Evolutionary conservation across 768 basidiomycete species (phyloP), one percentile per base, ranked within the genome.

Genomic region (Dacryopinax spathularia): DNA sequence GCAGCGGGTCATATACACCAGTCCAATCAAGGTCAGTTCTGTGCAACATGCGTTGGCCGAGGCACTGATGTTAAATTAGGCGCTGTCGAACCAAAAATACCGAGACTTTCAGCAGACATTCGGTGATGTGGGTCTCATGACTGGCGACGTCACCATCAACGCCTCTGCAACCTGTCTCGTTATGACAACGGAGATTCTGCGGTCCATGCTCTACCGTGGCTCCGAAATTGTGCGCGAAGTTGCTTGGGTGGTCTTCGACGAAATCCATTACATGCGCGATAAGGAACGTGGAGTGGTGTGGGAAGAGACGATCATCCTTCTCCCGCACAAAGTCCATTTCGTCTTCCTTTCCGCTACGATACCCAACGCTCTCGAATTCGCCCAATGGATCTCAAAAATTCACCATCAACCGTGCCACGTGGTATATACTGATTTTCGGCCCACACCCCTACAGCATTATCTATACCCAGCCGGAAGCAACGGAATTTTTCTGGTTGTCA

Each of bases 191-290:
- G 96, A 99, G 93, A 98, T 99, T 85, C 74, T 99, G 61, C 86
- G 96, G 20, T 97, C 94, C 3, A 99, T 99, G 95, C 78, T 99
- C 29, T 99, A 99, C 72, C 87, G 96, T 62, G 96, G 96, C 36
- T 97, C 93, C 2, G 96, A 99, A 77, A 88, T 99, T 68, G 94
- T 98, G 89, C 89, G 96, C 63, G 96, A 99, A 78, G 95, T 99
- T n/a, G 93, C 94, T 0, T 99, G 96, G 96, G 95, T 98, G 63
- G 84, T 99, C 67, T 99, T 98, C 73, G 96, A 99, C 72, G 96
- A 99, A 76, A 96, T 99, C 66, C 96, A 99, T 72, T 99, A 98
- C 76, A 99, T 98, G 96, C 87, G 96, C 65, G 96, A 98, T 78
- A 92, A 92, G 70, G 96, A 99, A 73, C 89, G 96, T 68, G 96